Conservation (phyloP, 2,329 filamentous ascomycete species). For the Amylocarpus encephaloides region DNA sequence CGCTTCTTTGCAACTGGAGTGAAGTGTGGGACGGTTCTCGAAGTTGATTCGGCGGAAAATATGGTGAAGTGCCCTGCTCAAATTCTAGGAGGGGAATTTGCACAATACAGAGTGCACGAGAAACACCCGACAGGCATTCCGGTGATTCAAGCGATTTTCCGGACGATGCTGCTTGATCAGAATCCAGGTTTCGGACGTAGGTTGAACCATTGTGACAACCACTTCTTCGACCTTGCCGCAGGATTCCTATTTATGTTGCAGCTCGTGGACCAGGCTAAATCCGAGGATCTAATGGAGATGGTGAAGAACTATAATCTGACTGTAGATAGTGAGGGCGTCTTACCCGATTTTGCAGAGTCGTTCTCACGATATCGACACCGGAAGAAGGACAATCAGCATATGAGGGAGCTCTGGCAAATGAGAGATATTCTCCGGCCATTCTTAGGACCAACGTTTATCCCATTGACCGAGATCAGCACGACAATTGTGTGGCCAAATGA, state of each 20-base stretch:
- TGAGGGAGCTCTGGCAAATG: neutral
- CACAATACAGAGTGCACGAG: slow-evolving; percentile 1
- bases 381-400: neutral
- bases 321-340: neutral
- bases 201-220: neutral
- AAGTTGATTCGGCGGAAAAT: slow-evolving; percentile 5
- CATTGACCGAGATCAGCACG: neutral
- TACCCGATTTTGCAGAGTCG: slow-evolving; percentile 4
- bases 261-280: slow-evolving; percentile 2
- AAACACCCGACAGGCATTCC: slow-evolving; percentile 8
- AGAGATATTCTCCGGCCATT: slow-evolving; percentile 3
- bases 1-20: slow-evolving; percentile 7
- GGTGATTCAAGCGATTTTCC: slow-evolving; percentile 5
- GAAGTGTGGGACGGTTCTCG: slow-evolving; percentile 2
- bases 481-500: neutral
- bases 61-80: slow-evolving; percentile 3
- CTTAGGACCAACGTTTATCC: neutral
- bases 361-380: slow-evolving; percentile 1
- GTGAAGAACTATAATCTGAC: neutral
- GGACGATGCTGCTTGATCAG: slow-evolving; percentile 7
- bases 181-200: neutral
- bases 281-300: neutral
- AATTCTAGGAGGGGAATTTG: slow-evolving; percentile 4
- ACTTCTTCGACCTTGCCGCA: slow-evolving; percentile 6
- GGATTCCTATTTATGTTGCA: slow-evolving; percentile 5